Conservation (phyloP, 148 eudicot species). For the Fagopyrum homotropicum region DNA sequence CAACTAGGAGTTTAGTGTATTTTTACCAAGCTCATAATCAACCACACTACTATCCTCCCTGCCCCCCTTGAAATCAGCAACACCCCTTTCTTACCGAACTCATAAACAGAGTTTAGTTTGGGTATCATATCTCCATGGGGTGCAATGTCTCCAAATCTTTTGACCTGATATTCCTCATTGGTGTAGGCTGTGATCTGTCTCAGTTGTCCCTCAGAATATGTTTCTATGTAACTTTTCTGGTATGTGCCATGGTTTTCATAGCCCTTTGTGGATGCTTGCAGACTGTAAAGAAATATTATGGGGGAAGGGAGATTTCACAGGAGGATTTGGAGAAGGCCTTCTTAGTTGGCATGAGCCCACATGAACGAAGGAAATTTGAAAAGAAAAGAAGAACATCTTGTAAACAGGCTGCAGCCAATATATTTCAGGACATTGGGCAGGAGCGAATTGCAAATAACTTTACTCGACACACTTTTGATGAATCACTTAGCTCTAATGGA, state of each 20-base stretch:
- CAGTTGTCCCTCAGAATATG: neutral
- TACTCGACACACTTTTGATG: neutral
- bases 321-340: constrained; percentile 80
- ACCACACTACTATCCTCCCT: neutral
- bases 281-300: constrained; percentile 75
- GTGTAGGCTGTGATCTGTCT: neutral
- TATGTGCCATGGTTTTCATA: neutral
- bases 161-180: neutral
- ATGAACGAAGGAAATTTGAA: constrained; percentile 60
- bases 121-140: neutral
- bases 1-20: no score
- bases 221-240: neutral
- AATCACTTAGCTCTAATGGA: constrained; percentile 14
- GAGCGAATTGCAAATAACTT: neutral
- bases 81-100: neutral
- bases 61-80: neutral
- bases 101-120: neutral
- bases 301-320: constrained; percentile 73
- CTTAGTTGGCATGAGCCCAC: constrained; percentile 84
- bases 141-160: neutral
- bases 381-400: constrained; percentile 51
- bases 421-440: constrained; percentile 18
- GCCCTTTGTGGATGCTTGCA: constrained; percentile 19
- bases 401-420: constrained; percentile 25
- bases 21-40: no score